These are phyloP conservation scores for Allantophomopsis cytisporea DNA, from an alignment of 2,329 filamentous ascomycete genomes.

Conservation along the genomic window DNA sequence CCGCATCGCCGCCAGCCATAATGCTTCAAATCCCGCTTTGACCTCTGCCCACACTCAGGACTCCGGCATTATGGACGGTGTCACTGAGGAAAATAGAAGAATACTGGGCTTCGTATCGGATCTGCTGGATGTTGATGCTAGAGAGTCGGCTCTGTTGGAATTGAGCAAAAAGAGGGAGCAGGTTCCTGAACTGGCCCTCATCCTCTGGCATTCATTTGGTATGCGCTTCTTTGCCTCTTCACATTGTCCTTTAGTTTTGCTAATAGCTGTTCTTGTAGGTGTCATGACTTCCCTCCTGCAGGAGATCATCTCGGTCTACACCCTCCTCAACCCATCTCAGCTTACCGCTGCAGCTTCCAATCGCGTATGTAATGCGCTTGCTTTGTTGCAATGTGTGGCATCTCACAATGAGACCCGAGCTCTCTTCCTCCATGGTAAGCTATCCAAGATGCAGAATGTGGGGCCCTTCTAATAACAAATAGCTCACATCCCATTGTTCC, in stretches of 20 bases:
- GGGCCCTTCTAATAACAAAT: conserved; percentile 7
- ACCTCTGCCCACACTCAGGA: conserved; percentile 38
- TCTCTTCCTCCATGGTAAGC: conserved; percentile 79
- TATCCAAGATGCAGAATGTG: neutral
- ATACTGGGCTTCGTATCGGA: conserved; percentile 92
- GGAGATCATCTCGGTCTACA: conserved; percentile 98
- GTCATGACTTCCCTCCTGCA: conserved; percentile 97
- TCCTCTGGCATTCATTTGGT: conserved; percentile 98
- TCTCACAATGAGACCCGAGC: conserved; percentile 94
- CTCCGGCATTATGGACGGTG: conserved; percentile 44
- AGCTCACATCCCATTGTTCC: conserved; percentile 95
- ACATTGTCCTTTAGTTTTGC: conserved; percentile 3
- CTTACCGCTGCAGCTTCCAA: conserved; percentile 96
- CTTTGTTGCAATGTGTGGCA: conserved; percentile 89
- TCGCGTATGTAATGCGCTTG: conserved; percentile 91
- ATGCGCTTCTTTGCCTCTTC: conserved; percentile 20
- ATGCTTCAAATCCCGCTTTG: conserved; percentile 20
- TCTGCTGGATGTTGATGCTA: conserved; percentile 71
- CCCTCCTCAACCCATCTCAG: conserved; percentile 89
- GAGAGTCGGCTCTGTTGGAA: conserved; percentile 85
- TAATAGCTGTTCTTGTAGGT: conserved; percentile 35
- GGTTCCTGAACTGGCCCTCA: conserved; percentile 88
- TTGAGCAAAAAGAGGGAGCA: conserved; percentile 98
- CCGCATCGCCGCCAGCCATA: conserved; percentile 56
- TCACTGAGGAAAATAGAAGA: conserved; percentile 82